Conservation (phyloP, 495 filamentous ascomycete genomes). For the Xylaria flabelliformis region DNA sequence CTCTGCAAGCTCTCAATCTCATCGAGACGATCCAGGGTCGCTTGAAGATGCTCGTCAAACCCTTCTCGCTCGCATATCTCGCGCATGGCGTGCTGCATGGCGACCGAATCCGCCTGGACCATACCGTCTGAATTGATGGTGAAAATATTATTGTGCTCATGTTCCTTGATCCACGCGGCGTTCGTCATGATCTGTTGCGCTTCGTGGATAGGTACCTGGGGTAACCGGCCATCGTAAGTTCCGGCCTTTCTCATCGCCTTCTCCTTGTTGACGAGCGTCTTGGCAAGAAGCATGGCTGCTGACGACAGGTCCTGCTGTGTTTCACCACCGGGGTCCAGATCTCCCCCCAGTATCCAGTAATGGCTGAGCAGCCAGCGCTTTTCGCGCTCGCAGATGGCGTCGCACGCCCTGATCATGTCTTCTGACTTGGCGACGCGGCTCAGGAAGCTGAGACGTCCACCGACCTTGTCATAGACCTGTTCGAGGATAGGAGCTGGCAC, state of each 20-base stretch:
- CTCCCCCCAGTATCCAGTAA: conserved; percentile 85
- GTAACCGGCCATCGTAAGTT: conserved; percentile 70
- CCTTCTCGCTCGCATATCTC: conserved; percentile 71
- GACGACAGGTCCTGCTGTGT: conserved; percentile 95
- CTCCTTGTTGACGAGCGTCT: conserved; percentile 81
- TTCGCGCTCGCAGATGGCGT: conserved; percentile 76
- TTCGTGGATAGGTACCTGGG: conserved; percentile 79
- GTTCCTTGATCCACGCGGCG: conserved; percentile 86
- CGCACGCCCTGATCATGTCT: conserved; percentile 74
- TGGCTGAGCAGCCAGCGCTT: conserved; percentile 93
- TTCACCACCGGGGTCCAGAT: conserved; percentile 98
- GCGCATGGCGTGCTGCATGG: conserved; percentile 89
- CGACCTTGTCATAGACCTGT: conserved; percentile 79
- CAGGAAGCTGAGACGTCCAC: conserved; percentile 81
- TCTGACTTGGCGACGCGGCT: conserved; percentile 79
- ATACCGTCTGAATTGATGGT: conserved; percentile 85
- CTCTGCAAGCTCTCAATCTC: conserved; percentile 90
- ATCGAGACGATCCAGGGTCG: conserved; percentile 77
- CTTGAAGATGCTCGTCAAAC: conserved; percentile 79
- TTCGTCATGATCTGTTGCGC: conserved; percentile 90
- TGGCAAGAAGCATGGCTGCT: conserved; percentile 89
- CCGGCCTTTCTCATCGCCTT: conserved; percentile 65
- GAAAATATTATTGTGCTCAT: conserved; percentile 92
- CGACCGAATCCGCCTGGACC: conserved; percentile 89
- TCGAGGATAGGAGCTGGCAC: conserved; percentile 61